Conservation (phyloP, 2,329 filamentous ascomycete genomes). For the Botrytis hyacinthi region DNA sequence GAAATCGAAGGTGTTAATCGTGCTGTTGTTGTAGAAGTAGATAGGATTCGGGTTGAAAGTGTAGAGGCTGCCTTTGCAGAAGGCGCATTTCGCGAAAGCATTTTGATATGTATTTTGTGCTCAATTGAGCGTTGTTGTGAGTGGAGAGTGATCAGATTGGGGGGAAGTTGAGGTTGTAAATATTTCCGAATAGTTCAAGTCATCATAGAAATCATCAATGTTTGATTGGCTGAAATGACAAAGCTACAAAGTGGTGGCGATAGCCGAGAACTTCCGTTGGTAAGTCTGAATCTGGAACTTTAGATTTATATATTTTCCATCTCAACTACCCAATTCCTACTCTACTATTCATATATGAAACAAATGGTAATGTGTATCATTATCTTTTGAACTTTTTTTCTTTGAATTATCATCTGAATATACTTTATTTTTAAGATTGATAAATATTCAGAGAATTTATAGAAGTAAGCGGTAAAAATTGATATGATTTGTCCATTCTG, state of each 20-base stretch:
- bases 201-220: constrained; percentile 28
- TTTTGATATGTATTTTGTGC: constrained; percentile 37
- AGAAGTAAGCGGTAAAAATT: constrained; percentile 30
- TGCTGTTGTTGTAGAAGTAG: constrained; percentile 33
- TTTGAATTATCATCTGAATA: not conserved
- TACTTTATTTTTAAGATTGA: not conserved
- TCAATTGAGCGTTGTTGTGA: constrained; percentile 37
- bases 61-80: constrained; percentile 36
- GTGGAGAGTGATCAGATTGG: constrained; percentile 21
- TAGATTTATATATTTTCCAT: not conserved
- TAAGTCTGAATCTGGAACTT: constrained; percentile 11
- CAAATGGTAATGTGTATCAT: not conserved
- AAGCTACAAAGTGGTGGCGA: constrained; percentile 18
- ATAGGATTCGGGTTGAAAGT: constrained; percentile 36
- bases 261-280: constrained; percentile 22
- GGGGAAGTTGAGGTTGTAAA: constrained; percentile 23
- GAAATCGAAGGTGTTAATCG: constrained; percentile 40
- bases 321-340: not conserved
- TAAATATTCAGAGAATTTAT: not conserved
- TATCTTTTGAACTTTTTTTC: not conserved
- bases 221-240: constrained; percentile 18
- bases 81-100: constrained; percentile 41
- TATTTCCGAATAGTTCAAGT: constrained; percentile 24
- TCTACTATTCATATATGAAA: not conserved
- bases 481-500: constrained; percentile 24